Conservation (phyloP, 306 rosid genomes). For the Dryas drummondii region DNA sequence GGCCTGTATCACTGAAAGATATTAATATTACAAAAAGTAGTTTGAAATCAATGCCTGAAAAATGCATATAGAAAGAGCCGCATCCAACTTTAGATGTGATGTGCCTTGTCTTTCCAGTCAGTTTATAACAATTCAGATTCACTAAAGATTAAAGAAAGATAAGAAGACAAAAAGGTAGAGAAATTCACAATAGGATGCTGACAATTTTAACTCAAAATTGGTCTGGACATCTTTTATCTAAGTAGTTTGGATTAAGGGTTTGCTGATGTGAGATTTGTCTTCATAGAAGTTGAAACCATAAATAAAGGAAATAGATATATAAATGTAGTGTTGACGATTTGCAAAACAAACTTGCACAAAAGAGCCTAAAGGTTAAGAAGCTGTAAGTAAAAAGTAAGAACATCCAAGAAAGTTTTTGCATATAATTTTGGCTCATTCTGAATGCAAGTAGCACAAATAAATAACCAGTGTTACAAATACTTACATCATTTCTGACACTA, state of each 20-base stretch:
- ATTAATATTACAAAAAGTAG: constrained; percentile 22
- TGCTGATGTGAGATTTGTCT: not conserved
- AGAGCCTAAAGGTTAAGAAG: not conserved
- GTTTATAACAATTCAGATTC: not conserved
- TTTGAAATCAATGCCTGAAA: constrained; percentile 4
- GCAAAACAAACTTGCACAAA: not conserved
- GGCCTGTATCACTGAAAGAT: constrained; percentile 60
- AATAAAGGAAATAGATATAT: not conserved
- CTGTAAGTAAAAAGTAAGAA: not conserved
- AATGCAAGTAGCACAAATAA: not conserved
- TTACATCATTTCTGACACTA: constrained; percentile 89
- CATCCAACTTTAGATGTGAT: not conserved
- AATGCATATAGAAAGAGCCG: not conserved
- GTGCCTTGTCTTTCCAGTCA: not conserved
- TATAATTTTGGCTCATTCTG: not conserved
- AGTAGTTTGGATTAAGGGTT: not conserved
- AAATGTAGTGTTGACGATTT: not conserved
- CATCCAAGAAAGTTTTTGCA: not conserved
- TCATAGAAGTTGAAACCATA: not conserved
- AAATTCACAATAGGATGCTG: not conserved
- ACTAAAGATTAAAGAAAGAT: not conserved
- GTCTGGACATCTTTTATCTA: no score
- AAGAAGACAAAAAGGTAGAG: not conserved
- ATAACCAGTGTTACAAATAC: constrained; percentile 12
- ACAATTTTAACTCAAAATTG: no score